Evolutionary conservation across 495 filamentous ascomycete genomes (phyloP), one percentile per base, ranked within the genome.

Genomic region (Xeromyces bisporus): DNA sequence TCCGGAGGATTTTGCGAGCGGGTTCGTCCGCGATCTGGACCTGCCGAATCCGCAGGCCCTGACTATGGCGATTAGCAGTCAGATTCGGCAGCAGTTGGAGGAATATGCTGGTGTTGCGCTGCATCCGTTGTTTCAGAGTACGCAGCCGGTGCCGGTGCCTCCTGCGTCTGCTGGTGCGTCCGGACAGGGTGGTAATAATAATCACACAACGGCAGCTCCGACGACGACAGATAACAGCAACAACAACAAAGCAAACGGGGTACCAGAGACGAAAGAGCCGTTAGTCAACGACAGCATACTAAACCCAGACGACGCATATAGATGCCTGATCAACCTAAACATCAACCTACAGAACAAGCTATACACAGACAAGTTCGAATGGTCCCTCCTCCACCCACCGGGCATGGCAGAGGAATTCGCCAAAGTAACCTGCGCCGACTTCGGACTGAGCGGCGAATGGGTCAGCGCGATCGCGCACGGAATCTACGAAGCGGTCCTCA

Each of bases 301-400:
- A 29, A 87, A 86, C 51, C 83, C 79, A 4, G 83, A 92, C 49
- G 86, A 94, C 52, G 81, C 81, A 3, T 92, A 93, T 48, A 71
- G 85, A 34, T 93, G 84, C 47, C 75, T 96, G 48, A 71, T 96
- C 44, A 81, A 65, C 29, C 67, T 99, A 14, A 92, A 80, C 51
- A 84, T 99, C 43, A 93, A 93, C 41, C 68, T 96, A 13, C 77
- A 80, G 30, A 92, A 92, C 38, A 75, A 79, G 34, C 73, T 96
- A 11, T 96, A 93, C 53, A 87, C 80, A 3, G 89, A 99, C 64
- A 92, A 81, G 50, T 96, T 99, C 41, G 89, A 99, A 49, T 99
- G 89, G 89, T 94, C 89, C 11, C 62, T 99, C 3, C 68, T 94
- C 6, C 84, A 94, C 47, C 84, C 85, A 3, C 75, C 80, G 1